These are phyloP conservation scores for Pythium grandisporangium DNA, from an alignment of 352 stramenopile genomes.

Conservation along the genomic window DNA sequence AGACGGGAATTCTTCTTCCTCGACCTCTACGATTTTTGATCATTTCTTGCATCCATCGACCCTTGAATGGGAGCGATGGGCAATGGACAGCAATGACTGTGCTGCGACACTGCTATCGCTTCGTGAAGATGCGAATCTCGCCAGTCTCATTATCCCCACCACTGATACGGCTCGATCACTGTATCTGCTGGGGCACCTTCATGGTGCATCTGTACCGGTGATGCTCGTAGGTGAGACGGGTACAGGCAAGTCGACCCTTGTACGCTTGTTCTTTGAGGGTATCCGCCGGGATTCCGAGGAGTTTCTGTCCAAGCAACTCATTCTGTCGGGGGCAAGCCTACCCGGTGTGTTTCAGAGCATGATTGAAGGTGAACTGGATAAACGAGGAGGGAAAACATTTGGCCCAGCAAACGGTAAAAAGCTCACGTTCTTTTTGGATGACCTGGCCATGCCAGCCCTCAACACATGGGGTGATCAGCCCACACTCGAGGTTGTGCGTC, in stretches of 20 bases:
- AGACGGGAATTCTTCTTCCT: too few species aligned
- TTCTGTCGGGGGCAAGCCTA: conserved; percentile 80
- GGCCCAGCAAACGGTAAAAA: conserved; percentile 58
- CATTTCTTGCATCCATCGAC: conserved; percentile 85
- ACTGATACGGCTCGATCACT: conserved; percentile 69
- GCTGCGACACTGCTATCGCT: not conserved
- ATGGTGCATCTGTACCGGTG: conserved; percentile 43
- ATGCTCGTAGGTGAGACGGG: conserved; percentile 80
- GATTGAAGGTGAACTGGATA: conserved; percentile 69
- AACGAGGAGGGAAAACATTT: conserved; percentile 74
- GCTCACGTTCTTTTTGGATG: conserved; percentile 75
- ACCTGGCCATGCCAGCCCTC: conserved; percentile 54
- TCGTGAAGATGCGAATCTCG: conserved; percentile 50
- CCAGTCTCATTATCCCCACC: conserved; percentile 80
- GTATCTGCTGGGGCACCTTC: conserved; percentile 61
- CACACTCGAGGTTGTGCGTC: conserved; percentile 61
- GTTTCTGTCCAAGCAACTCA: conserved; percentile 74
- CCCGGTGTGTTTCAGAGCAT: conserved; percentile 72
- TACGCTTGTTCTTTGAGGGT: conserved; percentile 67
- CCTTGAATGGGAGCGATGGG: conserved; percentile 87
- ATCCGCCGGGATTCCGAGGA: conserved; percentile 18
- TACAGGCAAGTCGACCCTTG: conserved; percentile 84
- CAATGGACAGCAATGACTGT: conserved; percentile 23
- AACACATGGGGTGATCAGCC: conserved; percentile 76
- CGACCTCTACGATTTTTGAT: conserved; percentile 88